Conservation (phyloP, 768 basidiomycete genomes). For the Roridomyces roridus region DNA sequence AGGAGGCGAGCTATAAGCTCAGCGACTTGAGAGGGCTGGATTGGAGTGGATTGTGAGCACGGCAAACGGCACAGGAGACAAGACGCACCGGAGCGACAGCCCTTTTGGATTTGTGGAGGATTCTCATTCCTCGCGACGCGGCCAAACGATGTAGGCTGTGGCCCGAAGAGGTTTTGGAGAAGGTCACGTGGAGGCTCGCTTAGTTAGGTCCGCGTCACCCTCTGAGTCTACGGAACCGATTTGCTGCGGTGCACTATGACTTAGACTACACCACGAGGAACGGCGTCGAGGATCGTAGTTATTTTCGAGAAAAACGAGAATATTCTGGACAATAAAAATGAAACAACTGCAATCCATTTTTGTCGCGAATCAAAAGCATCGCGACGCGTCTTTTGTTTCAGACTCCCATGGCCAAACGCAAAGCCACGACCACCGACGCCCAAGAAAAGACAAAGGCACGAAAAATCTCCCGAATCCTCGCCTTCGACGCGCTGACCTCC, state of each 20-base stretch:
- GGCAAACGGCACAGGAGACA: slow-evolving; percentile 24
- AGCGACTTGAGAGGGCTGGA: slow-evolving; percentile 65
- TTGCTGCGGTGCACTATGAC: no score
- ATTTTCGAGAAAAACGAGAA: slow-evolving; percentile 7
- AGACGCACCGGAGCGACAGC: slow-evolving; percentile 72
- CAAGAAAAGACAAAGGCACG: slow-evolving; percentile 9
- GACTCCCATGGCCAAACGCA: slow-evolving; percentile 18
- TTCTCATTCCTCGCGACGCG: slow-evolving; percentile 79
- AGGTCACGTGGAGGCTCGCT: neutral
- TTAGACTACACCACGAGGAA: no score
- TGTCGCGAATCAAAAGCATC: neutral
- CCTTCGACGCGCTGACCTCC: neutral
- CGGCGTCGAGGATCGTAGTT: slow-evolving; percentile 20
- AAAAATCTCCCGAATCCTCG: neutral
- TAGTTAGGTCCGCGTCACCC: no score
- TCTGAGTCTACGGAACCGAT: no score
- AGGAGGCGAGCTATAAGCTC: slow-evolving; percentile 78
- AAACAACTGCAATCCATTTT: no score
- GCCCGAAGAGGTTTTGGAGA: slow-evolving; percentile 13
- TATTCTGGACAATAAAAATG: neutral
- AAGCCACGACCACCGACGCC: neutral
- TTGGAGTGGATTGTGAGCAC: slow-evolving; percentile 20
- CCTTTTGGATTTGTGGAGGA: slow-evolving; percentile 85
- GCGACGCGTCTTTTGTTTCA: neutral
- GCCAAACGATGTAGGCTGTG: slow-evolving; percentile 40